A percentile compares a stretch with the other conserved stretches of the same genome.
Evolutionary conservation across 306 rosid species (phyloP).

Genomic region (cucumber (Cucumis sativus)): DNA sequence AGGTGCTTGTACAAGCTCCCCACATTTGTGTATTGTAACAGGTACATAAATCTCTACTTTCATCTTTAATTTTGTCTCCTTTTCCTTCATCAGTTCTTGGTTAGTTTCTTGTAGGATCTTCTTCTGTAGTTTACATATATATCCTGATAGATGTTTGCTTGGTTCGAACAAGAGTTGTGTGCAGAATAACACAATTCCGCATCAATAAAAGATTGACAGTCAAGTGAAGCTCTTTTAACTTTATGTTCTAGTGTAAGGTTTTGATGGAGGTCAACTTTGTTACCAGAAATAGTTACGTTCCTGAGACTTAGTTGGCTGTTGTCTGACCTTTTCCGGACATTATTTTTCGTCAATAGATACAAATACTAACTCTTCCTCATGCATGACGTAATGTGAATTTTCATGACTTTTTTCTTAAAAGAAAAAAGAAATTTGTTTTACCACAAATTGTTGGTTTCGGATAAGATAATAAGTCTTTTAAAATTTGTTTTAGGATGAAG

Average conservation of each 20-base stretch:
- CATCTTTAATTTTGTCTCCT: neutral
- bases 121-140: neutral
- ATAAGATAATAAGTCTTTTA: neutral
- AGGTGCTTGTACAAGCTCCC: slow-evolving; percentile 83
- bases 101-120: neutral
- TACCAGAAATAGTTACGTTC: neutral
- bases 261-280: neutral
- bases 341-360: neutral
- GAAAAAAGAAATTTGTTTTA: neutral
- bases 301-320: neutral
- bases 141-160: neutral
- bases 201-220: neutral
- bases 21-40: slow-evolving; percentile 85
- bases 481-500: neutral
- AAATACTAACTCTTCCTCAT: neutral
- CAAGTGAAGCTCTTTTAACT: neutral
- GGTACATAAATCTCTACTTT: slow-evolving; percentile 31
- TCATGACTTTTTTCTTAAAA: neutral
- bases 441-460: too few species aligned
- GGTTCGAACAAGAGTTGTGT: neutral
- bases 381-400: neutral
- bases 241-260: neutral
- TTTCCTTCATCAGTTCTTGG: slow-evolving; percentile 7
- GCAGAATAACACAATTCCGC: neutral
- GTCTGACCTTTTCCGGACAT: neutral